Conservation (phyloP, 176 grass and related monocot species). For the Carex parvula region DNA sequence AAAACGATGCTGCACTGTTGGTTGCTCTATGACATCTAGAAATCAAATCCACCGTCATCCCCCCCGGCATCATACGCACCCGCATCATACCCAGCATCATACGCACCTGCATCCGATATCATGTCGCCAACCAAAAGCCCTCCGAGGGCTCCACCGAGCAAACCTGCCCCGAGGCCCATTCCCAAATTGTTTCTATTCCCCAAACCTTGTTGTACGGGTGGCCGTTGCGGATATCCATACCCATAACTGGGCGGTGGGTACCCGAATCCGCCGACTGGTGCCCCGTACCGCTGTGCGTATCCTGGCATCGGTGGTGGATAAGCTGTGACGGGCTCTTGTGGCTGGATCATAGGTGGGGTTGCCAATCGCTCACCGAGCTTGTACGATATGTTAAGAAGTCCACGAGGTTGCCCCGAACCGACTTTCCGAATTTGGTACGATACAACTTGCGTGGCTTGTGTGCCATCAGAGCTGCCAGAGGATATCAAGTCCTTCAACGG, state of each 20-base stretch:
- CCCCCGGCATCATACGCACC: slow-evolving; percentile 34
- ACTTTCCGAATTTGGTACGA: slow-evolving; percentile 55
- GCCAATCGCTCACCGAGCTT: slow-evolving; percentile 37
- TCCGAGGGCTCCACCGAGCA: slow-evolving; percentile 51
- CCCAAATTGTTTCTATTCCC: slow-evolving; percentile 20
- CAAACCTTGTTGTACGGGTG: slow-evolving; percentile 2
- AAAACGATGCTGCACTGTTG: not conserved
- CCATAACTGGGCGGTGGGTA: not conserved
- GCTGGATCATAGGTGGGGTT: not conserved
- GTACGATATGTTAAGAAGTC: slow-evolving; percentile 56
- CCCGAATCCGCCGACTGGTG: not conserved
- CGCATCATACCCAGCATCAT: slow-evolving; percentile 49
- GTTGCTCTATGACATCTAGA: not conserved
- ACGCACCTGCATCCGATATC: slow-evolving; percentile 41
- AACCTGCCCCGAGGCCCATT: slow-evolving; percentile 42
- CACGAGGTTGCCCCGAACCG: slow-evolving; percentile 38
- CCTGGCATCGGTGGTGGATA: slow-evolving; percentile 17
- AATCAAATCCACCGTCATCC: slow-evolving; percentile 16
- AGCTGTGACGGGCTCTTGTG: slow-evolving; percentile 22
- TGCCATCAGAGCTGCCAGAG: not conserved
- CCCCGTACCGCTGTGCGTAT: not conserved
- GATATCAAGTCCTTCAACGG: not conserved
- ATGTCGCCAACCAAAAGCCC: slow-evolving; percentile 51
- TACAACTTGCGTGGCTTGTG: slow-evolving; percentile 35
- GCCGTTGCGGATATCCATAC: slow-evolving; percentile 2